Percentiles rank a stretch among this genome's conserved stretches.
Conservation (phyloP, 768 basidiomycete genomes). For the Daedaleopsis sinensis region DNA sequence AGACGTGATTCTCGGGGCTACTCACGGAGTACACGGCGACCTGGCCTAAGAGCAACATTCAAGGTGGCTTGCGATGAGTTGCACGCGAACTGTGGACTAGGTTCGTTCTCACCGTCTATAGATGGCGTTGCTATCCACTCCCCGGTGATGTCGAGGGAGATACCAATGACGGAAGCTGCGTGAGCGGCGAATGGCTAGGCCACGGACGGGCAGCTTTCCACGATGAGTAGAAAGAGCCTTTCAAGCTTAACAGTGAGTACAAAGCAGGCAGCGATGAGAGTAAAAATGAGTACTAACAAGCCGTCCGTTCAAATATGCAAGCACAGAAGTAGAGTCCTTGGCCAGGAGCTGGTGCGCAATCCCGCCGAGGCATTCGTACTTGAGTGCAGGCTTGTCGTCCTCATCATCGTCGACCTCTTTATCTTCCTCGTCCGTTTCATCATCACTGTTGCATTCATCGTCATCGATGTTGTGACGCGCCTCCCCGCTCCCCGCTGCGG, state of each 20-base stretch:
- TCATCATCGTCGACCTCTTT: constrained; percentile 70
- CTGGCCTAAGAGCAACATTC: no score
- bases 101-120: constrained; percentile 73
- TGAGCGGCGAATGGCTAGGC: constrained; percentile 91
- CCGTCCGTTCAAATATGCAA: constrained; percentile 72
- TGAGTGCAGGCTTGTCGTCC: constrained; percentile 94
- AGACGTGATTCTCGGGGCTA: constrained; percentile 77
- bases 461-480: no score
- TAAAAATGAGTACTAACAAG: constrained; percentile 55
- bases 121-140: constrained; percentile 90
- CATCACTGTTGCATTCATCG: constrained; percentile 30
- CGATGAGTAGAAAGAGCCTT: constrained; percentile 92
- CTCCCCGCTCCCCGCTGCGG: neutral
- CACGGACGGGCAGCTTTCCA: constrained; percentile 89
- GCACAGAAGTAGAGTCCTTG: constrained; percentile 87
- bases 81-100: neutral
- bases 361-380: constrained; percentile 72
- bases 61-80: constrained; percentile 8
- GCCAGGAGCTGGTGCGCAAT: constrained; percentile 74
- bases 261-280: neutral
- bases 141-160: constrained; percentile 84
- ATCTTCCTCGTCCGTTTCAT: constrained; percentile 51
- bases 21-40: constrained; percentile 79
- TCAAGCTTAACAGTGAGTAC: neutral
- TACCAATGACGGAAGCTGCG: constrained; percentile 82